These are phyloP conservation scores for Bolboschoenus planiculmis DNA, from an alignment of 176 grass and related monocot genomes.

Conservation along the genomic window DNA sequence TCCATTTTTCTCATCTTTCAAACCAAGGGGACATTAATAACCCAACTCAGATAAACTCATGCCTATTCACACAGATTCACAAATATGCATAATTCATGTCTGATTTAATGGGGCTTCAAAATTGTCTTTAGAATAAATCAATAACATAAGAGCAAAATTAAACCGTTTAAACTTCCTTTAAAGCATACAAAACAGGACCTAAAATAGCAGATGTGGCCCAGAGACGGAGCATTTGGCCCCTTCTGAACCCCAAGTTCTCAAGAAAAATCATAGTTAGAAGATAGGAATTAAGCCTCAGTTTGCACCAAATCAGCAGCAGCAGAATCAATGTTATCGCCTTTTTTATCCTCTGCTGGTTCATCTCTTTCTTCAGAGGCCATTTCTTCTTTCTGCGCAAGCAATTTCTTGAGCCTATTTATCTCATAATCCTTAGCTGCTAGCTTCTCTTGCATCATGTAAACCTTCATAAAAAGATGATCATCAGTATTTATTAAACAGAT, in stretches of 20 bases:
- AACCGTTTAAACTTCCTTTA: background rate
- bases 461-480: slow-evolving; percentile 29
- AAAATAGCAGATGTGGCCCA: background rate
- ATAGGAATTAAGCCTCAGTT: slow-evolving; percentile 23
- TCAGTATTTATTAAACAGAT: background rate
- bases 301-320: slow-evolving; percentile 25
- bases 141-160: background rate
- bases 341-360: slow-evolving; percentile 26
- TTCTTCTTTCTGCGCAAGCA: slow-evolving; percentile 54
- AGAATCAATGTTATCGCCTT: slow-evolving; percentile 21
- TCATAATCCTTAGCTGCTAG: slow-evolving; percentile 57
- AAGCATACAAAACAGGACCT: background rate
- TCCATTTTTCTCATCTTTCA: background rate
- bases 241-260: background rate
- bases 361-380: slow-evolving; percentile 21
- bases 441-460: slow-evolving; percentile 72
- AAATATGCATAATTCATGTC: background rate
- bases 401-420: slow-evolving; percentile 54
- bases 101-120: background rate
- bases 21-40: background rate
- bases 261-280: background rate
- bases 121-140: background rate
- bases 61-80: background rate
- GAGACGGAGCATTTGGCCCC: background rate
- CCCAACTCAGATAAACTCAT: background rate